Percentiles rank a stretch among this genome's conserved stretches.
Evolutionary conservation across 305 asterid species (phyloP).

Genomic region (Plantago lanceolata): DNA sequence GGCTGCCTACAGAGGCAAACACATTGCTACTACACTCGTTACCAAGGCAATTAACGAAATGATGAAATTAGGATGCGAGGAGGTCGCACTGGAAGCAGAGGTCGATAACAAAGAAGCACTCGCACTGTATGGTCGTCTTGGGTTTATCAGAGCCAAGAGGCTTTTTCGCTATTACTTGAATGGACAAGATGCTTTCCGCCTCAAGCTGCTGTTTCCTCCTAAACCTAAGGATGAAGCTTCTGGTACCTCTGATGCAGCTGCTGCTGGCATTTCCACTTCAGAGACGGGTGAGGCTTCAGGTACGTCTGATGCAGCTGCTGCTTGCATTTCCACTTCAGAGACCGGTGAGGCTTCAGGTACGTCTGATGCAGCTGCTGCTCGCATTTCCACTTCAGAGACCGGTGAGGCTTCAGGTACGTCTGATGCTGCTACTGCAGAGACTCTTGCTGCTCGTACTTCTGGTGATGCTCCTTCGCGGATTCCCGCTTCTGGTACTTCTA

Average conservation of each 20-base stretch:
- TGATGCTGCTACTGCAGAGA: too few species aligned
- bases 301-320: background rate
- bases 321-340: background rate
- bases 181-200: constrained; percentile 92
- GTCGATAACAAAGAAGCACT: constrained; percentile 93
- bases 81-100: constrained; percentile 96
- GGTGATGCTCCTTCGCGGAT: too few species aligned
- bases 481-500: too few species aligned
- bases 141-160: constrained; percentile 92
- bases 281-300: too few species aligned
- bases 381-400: too few species aligned
- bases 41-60: constrained; percentile 67
- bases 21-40: constrained; percentile 88
- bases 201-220: constrained; percentile 75
- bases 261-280: too few species aligned
- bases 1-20: constrained; percentile 72
- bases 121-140: constrained; percentile 86
- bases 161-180: constrained; percentile 89
- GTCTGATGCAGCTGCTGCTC: too few species aligned
- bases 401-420: too few species aligned
- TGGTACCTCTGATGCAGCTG: too few species aligned
- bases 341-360: too few species aligned
- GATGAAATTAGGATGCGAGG: constrained; percentile 95
- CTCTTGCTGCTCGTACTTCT: too few species aligned
- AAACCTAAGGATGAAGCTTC: background rate